These are phyloP conservation scores for Tremella mesenterica DNA, from an alignment of 768 basidiomycete species.

Conservation along the genomic window DNA sequence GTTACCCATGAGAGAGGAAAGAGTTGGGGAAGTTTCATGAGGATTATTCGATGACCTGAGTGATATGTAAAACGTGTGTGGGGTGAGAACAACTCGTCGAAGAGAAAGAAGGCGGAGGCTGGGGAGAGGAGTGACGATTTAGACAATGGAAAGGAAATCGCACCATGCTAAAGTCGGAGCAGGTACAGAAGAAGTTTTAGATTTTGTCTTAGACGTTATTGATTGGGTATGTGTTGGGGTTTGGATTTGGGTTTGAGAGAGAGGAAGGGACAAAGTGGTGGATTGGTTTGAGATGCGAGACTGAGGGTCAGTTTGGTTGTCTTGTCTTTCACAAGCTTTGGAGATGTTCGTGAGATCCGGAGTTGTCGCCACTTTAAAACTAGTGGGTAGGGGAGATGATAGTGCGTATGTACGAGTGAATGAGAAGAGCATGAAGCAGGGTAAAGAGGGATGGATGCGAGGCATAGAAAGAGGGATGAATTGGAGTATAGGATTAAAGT, in stretches of 20 bases:
- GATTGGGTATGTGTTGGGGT: background rate
- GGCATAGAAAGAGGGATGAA: background rate
- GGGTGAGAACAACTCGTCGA: background rate
- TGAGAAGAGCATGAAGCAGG: too few relatives aligned
- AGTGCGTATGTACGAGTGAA: too few relatives aligned
- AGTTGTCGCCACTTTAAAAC: background rate
- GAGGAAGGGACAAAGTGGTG: background rate
- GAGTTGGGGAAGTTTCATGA: background rate
- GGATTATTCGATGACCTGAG: too few relatives aligned
- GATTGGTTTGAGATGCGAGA: background rate
- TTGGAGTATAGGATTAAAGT: too few relatives aligned
- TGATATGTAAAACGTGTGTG: background rate
- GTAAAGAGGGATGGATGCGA: background rate
- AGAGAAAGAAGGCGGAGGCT: background rate
- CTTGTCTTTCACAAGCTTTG: background rate
- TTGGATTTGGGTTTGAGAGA: too few relatives aligned
- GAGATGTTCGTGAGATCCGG: background rate
- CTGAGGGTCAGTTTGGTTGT: background rate
- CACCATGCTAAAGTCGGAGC: constrained; percentile 14
- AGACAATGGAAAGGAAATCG: constrained; percentile 8
- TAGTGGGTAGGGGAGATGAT: too few relatives aligned
- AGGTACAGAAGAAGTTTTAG: constrained; percentile 2
- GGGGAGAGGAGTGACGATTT: background rate
- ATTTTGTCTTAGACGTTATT: background rate
- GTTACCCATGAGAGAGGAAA: background rate